These are phyloP conservation scores for Thymus quinquecostatus DNA, from an alignment of 257 asterid species.

Conservation along the genomic window DNA sequence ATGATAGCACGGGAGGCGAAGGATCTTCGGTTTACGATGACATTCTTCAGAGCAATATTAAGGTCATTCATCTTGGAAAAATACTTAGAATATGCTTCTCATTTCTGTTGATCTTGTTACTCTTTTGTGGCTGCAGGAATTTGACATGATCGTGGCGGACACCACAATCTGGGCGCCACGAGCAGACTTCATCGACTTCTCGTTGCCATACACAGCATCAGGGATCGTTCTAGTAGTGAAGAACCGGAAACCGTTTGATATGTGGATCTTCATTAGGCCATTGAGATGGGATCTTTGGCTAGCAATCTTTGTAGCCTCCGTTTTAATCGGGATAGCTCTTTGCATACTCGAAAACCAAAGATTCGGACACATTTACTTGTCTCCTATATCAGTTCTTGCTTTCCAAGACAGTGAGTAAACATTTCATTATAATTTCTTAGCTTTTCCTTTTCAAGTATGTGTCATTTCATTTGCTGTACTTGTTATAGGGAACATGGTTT, in stretches of 20 bases:
- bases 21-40: constrained; percentile 26
- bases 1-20: not conserved
- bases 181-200: constrained; percentile 43
- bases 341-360: constrained; percentile 38
- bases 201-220: constrained; percentile 58
- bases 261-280: too few relatives aligned
- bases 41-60: constrained; percentile 23
- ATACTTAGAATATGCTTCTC: not conserved
- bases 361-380: not conserved
- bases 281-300: too few relatives aligned
- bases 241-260: constrained; percentile 32
- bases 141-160: constrained; percentile 62
- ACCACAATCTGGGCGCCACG: constrained; percentile 55
- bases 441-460: not conserved
- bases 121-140: constrained; percentile 18
- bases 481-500: constrained; percentile 51
- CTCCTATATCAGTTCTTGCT: constrained; percentile 40
- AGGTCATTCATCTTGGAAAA: not conserved
- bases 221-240: constrained; percentile 49
- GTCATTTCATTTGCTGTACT: not conserved
- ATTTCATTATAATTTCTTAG: too few relatives aligned
- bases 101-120: not conserved
- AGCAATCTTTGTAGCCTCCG: too few relatives aligned
- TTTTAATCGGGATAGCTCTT: constrained; percentile 24
- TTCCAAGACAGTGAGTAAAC: constrained; percentile 40